Evolutionary conservation across 805 yeast genomes (phyloP), one percentile per base, ranked within the genome.

Genomic region (Ogataea philodendri): DNA sequence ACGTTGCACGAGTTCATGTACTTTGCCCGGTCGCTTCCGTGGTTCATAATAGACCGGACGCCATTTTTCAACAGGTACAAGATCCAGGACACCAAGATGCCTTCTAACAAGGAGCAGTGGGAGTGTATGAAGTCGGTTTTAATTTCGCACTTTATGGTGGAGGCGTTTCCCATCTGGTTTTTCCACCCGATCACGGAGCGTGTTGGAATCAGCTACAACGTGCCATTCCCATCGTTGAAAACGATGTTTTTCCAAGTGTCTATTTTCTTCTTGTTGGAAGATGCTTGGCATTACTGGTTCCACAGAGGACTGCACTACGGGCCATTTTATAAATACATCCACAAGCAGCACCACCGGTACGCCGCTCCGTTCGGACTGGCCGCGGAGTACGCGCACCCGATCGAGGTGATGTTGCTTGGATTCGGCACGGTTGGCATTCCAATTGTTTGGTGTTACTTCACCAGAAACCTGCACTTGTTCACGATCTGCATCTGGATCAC

Each of bases 341-440:
- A 90, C 72, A 90, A 90, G 68, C 96, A 88, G 70, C 98, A 90
- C 65, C 98, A 90, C 68, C 81, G 89, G 62, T 90, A 89, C 60
- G 96, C 97, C 15, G 97, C 97, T 28, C 98, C 98, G 29, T 90
- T 90, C 57, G 98, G 98, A 23, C 67, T 90, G 41, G 81, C 97
- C 42, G 97, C 97, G 31, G 98, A 90, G 68, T 90, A 90, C 60
- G 97, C 97, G 20, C 97, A 90, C 59, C 97, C 98, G 11, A 72
- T 84, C 19, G 98, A 90, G 67, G 95, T 90, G 21, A 76, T 85
- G 68, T 71, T 86, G 34, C 69, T 90, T 44, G 98, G 98, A 35
- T 76, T 86, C 46, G 98, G 98, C 45, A 90, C 98, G 26, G 96
- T 90, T 25, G 97, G 97, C 42, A 79, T 87, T 65, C 98, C 98